phyloP scores from a whole-genome alignment of 2,329 filamentous ascomycete species.

The Metarhizium brunneum region DNA sequence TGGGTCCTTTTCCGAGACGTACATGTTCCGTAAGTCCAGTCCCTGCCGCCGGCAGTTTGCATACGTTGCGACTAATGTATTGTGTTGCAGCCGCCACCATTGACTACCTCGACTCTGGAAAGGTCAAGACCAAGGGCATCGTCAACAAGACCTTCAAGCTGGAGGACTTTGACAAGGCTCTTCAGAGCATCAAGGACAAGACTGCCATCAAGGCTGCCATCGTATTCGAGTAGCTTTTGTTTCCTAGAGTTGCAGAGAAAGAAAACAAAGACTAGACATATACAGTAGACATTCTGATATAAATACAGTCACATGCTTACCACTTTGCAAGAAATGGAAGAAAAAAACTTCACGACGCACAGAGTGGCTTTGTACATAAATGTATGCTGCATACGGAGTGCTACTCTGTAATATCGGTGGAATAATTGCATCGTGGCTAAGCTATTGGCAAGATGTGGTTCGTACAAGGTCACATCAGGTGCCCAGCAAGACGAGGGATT shows the following conservation, averaged over 20 bases:
- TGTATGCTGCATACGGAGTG: too few species aligned
- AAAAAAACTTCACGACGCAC: too few species aligned
- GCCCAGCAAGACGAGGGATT: too few species aligned
- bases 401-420: too few species aligned
- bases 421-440: too few species aligned
- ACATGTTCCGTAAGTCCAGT: constrained; percentile 50
- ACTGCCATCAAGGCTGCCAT: constrained; percentile 67
- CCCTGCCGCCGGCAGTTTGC: not conserved
- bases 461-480: too few species aligned
- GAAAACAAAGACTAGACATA: not conserved
- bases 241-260: not conserved
- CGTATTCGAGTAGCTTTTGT: constrained; percentile 46
- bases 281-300: not conserved
- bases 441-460: too few species aligned
- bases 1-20: constrained; percentile 64
- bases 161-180: constrained; percentile 62
- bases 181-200: constrained; percentile 65
- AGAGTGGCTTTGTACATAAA: too few species aligned
- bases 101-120: constrained; percentile 47
- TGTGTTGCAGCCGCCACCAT: constrained; percentile 30
- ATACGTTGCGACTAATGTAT: not conserved
- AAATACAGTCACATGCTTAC: not conserved
- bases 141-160: constrained; percentile 66
- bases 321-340: too few species aligned
- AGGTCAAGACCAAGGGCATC: constrained; percentile 56